phyloP scores from a whole-genome alignment of 108 stramenopile genomes.

The Fistulifera solaris region DNA sequence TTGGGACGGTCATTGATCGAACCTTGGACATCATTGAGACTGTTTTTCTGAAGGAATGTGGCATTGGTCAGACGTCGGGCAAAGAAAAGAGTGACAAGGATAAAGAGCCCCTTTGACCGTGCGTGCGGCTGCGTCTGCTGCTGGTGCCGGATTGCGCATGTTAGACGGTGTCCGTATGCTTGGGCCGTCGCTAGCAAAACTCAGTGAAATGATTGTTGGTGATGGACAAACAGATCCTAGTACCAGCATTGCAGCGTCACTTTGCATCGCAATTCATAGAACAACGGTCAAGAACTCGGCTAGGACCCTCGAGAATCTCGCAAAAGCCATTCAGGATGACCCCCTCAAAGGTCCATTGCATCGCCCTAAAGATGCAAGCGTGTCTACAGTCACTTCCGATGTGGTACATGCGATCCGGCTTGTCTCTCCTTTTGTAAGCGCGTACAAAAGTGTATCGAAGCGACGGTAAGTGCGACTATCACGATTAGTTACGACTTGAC shows the following conservation, averaged over 20 bases:
- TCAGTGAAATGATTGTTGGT: slow-evolving; percentile 59
- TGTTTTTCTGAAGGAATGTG: slow-evolving; percentile 73
- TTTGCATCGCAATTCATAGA: slow-evolving; percentile 82
- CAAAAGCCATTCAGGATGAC: slow-evolving; percentile 75
- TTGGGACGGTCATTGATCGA: slow-evolving; percentile 59
- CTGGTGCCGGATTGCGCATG: slow-evolving; percentile 74
- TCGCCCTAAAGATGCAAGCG: slow-evolving; percentile 65
- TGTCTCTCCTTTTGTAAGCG: slow-evolving; percentile 73
- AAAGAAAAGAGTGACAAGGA: slow-evolving; percentile 1
- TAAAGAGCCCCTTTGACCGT: slow-evolving; percentile 45
- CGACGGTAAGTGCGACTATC: slow-evolving; percentile 28
- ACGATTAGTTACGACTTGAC: too few relatives aligned
- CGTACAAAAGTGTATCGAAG: slow-evolving; percentile 77
- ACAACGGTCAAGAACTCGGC: slow-evolving; percentile 81
- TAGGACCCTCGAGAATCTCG: slow-evolving; percentile 75
- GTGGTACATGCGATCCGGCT: slow-evolving; percentile 71
- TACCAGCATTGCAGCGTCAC: slow-evolving; percentile 55
- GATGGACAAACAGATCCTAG: slow-evolving; percentile 32
- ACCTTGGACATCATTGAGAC: slow-evolving; percentile 78
- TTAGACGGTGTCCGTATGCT: slow-evolving; percentile 83
- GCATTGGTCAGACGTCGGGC: slow-evolving; percentile 42
- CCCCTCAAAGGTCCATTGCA: slow-evolving; percentile 57
- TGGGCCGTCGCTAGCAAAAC: slow-evolving; percentile 77
- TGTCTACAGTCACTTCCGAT: slow-evolving; percentile 60
- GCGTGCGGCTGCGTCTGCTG: slow-evolving; percentile 54